Percentiles rank a stretch among this genome's conserved stretches.
phyloP scores from a whole-genome alignment of 768 basidiomycete species.

The Boletus vinaceobasis region DNA sequence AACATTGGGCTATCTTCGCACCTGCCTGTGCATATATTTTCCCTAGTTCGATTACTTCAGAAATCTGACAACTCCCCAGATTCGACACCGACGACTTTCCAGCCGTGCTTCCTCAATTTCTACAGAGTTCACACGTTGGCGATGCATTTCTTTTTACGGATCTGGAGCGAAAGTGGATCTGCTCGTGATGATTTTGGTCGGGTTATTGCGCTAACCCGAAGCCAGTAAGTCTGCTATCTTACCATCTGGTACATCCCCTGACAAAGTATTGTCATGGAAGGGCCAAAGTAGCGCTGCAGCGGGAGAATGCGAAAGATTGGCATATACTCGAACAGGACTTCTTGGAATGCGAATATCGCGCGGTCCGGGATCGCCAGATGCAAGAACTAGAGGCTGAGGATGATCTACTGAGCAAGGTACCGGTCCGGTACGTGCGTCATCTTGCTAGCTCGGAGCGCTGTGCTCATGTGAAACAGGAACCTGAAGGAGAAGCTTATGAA shows the following conservation, averaged over 20 bases:
- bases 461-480: conserved; percentile 49
- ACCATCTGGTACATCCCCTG: background rate
- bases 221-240: conserved; percentile 61
- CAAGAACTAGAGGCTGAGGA: conserved; percentile 86
- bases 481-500: conserved; percentile 82
- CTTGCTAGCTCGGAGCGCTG: background rate
- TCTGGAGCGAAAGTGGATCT: conserved; percentile 89
- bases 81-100: conserved; percentile 76
- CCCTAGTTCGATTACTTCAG: background rate
- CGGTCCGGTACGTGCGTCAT: conserved; percentile 62
- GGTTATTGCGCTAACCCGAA: conserved; percentile 71
- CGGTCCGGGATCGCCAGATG: conserved; percentile 87
- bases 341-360: conserved; percentile 76
- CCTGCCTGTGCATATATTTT: conserved; percentile 64
- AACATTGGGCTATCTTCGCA: conserved; percentile 83
- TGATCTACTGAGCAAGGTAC: conserved; percentile 79
- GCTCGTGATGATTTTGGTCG: conserved; percentile 73
- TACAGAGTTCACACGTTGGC: conserved; percentile 77
- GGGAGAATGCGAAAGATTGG: conserved; percentile 76
- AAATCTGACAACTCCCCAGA: conserved; percentile 35
- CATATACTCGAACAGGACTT: conserved; percentile 82
- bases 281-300: conserved; percentile 70
- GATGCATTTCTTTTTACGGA: conserved; percentile 82
- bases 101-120: conserved; percentile 87
- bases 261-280: conserved; percentile 35